Base-by-base conservation (phyloP, 139 green algal species). In the Astrephomene gubernaculifera region DNA sequence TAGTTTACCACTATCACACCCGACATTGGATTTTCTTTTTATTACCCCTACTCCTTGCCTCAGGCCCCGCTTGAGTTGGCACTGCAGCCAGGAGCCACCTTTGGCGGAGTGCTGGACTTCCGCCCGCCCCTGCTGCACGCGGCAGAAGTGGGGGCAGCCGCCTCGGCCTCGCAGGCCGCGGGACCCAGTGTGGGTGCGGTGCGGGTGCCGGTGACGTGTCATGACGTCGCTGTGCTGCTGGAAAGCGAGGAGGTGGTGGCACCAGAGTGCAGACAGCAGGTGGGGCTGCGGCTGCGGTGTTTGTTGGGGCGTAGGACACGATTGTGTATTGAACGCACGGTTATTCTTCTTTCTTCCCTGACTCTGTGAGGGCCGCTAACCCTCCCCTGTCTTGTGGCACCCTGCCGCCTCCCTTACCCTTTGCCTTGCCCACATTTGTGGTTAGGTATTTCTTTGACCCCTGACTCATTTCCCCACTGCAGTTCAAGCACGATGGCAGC, bases 91-190 rank as follows among this genome's bases (percentile, higher is more conserved):
- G 95, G 95, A 0, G 74, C 87, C 52, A 95, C 87, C 0, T 89
- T 97, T 36, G 92, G 90, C 7, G 89, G 93, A 31, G 92, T 95
- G 39, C 70, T 97, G 27, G 93, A 96, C 80, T 93, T 96, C 44
- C 79, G 90, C 7, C 82, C 60, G 35, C 79, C 83, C 0, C 22
- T 33, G 49, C 45, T 36, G 36, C 35, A 19, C 27, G 4, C 38
- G n/a, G 10, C 27, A 60, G 43, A 41, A 33, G n/a, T n/a, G n/a
- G 41, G 38, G 9, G 27, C 36, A 75, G 57, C 36, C 36, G 36
- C 49, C 29, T 76, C 24, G 43, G 67, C 35, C 71, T 79, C 35
- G 8, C 60, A 6, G n/a, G 68, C 41, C 14, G 38, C 53, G 43
- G 52, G 3, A 35, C 5, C 38, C 38, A 27, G 68, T 39, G 69